phyloP scores from a whole-genome alignment of 2,329 filamentous ascomycete genomes.

The Stachybotrys echinatus region DNA sequence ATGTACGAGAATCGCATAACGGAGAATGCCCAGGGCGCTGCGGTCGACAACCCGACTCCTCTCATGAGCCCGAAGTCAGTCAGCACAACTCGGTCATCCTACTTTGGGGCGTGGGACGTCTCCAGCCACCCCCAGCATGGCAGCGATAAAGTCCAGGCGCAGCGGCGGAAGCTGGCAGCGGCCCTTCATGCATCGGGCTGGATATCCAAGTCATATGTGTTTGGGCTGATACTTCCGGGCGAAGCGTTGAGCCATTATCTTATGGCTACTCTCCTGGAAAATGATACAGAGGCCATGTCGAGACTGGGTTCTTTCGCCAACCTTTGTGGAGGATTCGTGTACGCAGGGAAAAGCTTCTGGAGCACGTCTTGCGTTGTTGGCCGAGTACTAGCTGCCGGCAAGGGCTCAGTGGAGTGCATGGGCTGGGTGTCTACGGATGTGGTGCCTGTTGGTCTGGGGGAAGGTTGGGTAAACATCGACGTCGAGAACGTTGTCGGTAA shows the following conservation, averaged over 20 bases:
- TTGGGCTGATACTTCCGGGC: constrained; percentile 59
- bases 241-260: constrained; percentile 58
- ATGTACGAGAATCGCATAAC: constrained; percentile 42
- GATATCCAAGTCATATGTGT: constrained; percentile 64
- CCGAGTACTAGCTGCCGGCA: constrained; percentile 57
- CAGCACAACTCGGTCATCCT: constrained; percentile 35
- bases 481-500: constrained; percentile 48
- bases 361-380: constrained; percentile 62
- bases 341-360: constrained; percentile 62
- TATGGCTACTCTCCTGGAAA: constrained; percentile 62
- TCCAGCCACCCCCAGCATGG: constrained; percentile 20
- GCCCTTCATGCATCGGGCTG: constrained; percentile 56
- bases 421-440: constrained; percentile 63
- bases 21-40: constrained; percentile 39
- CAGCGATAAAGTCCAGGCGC: constrained; percentile 28
- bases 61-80: constrained; percentile 27
- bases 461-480: constrained; percentile 57
- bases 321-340: constrained; percentile 60
- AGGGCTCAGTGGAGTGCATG: constrained; percentile 60
- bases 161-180: constrained; percentile 50
- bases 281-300: constrained; percentile 54
- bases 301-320: constrained; percentile 56
- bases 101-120: constrained; percentile 38
- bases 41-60: constrained; percentile 25
- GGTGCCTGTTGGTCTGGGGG: constrained; percentile 41